Evolutionary conservation across 352 stramenopile species (phyloP).

Genomic region (Phytophthora gonapodyides): DNA sequence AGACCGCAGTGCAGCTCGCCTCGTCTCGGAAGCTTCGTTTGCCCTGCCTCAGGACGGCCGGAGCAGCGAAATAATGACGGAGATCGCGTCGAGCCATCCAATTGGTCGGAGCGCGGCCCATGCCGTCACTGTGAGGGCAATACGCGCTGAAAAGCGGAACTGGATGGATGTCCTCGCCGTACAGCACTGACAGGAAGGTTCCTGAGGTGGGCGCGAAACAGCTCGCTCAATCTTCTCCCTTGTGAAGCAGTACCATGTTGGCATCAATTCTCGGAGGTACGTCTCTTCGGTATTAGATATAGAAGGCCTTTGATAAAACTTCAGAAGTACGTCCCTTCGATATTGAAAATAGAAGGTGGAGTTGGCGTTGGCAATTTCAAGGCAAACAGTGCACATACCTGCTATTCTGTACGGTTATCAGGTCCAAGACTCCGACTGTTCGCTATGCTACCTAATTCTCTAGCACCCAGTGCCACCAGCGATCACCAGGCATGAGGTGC

Average conservation of each 20-base stretch:
- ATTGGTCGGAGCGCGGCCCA: neutral
- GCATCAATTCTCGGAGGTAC: neutral
- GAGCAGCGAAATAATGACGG: neutral
- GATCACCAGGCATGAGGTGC: conserved; percentile 41
- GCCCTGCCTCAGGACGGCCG: neutral
- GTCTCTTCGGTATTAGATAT: conserved; percentile 8
- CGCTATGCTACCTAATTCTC: neutral
- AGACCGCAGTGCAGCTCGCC: neutral
- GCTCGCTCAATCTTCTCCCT: too few species aligned
- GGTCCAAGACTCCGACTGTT: neutral
- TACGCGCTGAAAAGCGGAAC: neutral
- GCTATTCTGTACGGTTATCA: too few species aligned
- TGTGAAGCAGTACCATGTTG: neutral
- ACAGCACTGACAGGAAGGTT: too few species aligned
- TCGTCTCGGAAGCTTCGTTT: conserved; percentile 1
- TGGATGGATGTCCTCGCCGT: neutral
- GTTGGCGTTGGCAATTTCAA: too few species aligned
- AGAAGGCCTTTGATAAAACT: neutral
- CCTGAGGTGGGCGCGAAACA: too few species aligned
- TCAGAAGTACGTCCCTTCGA: neutral
- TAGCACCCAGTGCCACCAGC: conserved; percentile 39
- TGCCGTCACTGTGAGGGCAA: neutral
- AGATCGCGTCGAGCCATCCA: neutral
- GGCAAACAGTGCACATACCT: too few species aligned
- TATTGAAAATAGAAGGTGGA: neutral